These are phyloP conservation scores for Hypoxylon rickii DNA, from an alignment of 495 filamentous ascomycete genomes.

Conservation along the genomic window DNA sequence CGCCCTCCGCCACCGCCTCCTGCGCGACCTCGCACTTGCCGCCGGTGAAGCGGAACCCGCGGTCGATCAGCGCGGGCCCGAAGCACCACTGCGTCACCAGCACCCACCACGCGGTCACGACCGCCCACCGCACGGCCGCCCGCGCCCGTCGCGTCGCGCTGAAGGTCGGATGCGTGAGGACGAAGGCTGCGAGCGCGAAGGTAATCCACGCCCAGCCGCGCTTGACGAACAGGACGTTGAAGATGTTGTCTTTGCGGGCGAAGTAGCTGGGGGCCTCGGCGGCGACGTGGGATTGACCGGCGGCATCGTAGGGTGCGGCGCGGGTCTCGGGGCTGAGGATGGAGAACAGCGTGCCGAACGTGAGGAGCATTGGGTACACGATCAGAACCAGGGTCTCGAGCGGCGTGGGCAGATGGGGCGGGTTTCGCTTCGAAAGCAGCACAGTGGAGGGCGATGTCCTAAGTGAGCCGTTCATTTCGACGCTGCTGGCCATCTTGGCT, in stretches of 20 bases:
- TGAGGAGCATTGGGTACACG: conserved; percentile 76
- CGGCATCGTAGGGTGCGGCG: conserved; percentile 58
- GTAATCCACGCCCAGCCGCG: conserved; percentile 92
- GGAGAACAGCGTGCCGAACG: conserved; percentile 80
- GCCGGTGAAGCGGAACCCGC: conserved; percentile 78
- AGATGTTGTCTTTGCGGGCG: conserved; percentile 85
- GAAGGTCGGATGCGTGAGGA: conserved; percentile 61
- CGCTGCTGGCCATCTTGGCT: conserved; percentile 10
- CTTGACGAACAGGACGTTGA: conserved; percentile 94
- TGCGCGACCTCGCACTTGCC: conserved; percentile 69
- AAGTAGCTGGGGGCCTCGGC: conserved; percentile 80
- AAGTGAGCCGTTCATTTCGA: not conserved
- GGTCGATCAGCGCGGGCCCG: conserved; percentile 85
- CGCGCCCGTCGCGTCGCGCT: conserved; percentile 47
- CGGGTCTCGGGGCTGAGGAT: conserved; percentile 72
- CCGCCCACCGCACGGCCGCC: conserved; percentile 66
- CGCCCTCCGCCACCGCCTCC: conserved; percentile 30
- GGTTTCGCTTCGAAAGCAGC: conserved; percentile 37
- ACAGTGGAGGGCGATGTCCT: not conserved
- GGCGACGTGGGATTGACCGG: conserved; percentile 59
- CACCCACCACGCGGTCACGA: conserved; percentile 77
- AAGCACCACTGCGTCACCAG: conserved; percentile 95
- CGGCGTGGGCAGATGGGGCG: conserved; percentile 62
- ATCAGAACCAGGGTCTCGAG: conserved; percentile 64
- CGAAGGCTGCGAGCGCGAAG: conserved; percentile 64